These are phyloP conservation scores for Ascoidea asiatica DNA, from an alignment of 805 yeast species.

Conservation along the genomic window DNA sequence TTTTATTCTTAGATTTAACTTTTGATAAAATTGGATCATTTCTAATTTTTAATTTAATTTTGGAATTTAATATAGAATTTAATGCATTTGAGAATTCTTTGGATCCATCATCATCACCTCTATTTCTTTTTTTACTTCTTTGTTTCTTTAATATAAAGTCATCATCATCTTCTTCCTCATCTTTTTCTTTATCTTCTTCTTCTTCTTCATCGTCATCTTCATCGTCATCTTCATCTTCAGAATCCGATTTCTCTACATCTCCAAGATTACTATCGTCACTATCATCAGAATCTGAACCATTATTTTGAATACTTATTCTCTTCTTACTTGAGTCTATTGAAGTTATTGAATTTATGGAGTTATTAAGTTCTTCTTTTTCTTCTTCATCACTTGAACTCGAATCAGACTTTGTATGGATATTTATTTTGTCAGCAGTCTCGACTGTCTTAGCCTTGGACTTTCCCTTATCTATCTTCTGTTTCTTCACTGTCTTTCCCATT, in stretches of 20 bases:
- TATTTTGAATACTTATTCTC: not conserved
- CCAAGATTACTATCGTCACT: not conserved
- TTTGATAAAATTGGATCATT: constrained; percentile 86
- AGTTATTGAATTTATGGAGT: no score
- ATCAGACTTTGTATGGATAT: not conserved
- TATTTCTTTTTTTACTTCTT: constrained; percentile 43
- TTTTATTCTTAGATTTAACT: constrained; percentile 28
- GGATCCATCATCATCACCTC: constrained; percentile 53
- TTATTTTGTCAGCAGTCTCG: constrained; percentile 6
- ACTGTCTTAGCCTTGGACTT: no score
- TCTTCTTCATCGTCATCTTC: constrained; percentile 14
- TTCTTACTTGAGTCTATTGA: no score
- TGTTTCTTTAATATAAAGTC: constrained; percentile 23
- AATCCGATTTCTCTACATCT: constrained; percentile 13
- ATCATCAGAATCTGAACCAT: not conserved
- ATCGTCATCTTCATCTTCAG: constrained; percentile 13
- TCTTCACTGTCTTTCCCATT: constrained; percentile 9
- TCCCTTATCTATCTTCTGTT: constrained; percentile 3
- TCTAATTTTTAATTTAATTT: constrained; percentile 78
- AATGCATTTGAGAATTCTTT: constrained; percentile 72
- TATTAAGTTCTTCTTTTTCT: no score
- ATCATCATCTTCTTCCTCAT: constrained; percentile 17
- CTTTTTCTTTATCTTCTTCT: constrained; percentile 13
- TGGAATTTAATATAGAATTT: constrained; percentile 71
- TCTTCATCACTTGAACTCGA: not conserved